Percentiles rank a stretch among this genome's conserved stretches.
phyloP scores from a whole-genome alignment of 2,329 filamentous ascomycete genomes.

The Cladobotryum protrusum region DNA sequence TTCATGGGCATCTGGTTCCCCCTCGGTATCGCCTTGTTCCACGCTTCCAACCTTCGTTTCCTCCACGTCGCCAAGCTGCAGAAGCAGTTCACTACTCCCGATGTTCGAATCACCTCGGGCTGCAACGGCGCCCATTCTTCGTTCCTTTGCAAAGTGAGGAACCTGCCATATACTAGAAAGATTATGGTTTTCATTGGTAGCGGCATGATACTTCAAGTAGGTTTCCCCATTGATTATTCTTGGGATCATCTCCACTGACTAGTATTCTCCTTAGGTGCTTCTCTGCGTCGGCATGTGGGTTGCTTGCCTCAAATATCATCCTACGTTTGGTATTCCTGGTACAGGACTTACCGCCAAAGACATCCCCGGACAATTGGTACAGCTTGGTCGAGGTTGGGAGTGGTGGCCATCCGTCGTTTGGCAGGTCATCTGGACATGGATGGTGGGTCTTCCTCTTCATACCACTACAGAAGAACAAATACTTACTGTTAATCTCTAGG shows the following conservation, averaged over 20 bases:
- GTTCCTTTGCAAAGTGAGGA: constrained; percentile 29
- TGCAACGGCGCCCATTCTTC: constrained; percentile 24
- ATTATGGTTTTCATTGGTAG: constrained; percentile 40
- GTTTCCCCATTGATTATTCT: background rate
- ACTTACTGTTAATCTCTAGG: constrained; percentile 16
- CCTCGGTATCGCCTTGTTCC: constrained; percentile 52
- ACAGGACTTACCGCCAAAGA: constrained; percentile 26
- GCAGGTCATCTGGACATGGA: constrained; percentile 50
- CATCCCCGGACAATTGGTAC: constrained; percentile 35
- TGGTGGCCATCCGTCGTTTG: constrained; percentile 53
- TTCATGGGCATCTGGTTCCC: constrained; percentile 55
- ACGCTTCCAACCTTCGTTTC: constrained; percentile 49
- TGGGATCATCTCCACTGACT: background rate
- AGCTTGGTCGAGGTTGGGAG: constrained; percentile 47
- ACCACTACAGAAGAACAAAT: background rate
- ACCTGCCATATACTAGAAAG: constrained; percentile 32
- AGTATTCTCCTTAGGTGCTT: constrained; percentile 34
- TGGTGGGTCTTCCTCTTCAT: constrained; percentile 23
- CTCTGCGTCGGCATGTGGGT: constrained; percentile 49
- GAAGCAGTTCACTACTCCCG: constrained; percentile 30
- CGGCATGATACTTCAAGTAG: constrained; percentile 45
- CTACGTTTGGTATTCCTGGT: constrained; percentile 39
- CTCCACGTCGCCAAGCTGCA: constrained; percentile 45
- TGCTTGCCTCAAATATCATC: constrained; percentile 52
- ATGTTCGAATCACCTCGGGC: constrained; percentile 12